Percentiles rank a stretch among this genome's conserved stretches.
Conservation (phyloP, 148 eudicot genomes). For the Dianthus caryophyllus region DNA sequence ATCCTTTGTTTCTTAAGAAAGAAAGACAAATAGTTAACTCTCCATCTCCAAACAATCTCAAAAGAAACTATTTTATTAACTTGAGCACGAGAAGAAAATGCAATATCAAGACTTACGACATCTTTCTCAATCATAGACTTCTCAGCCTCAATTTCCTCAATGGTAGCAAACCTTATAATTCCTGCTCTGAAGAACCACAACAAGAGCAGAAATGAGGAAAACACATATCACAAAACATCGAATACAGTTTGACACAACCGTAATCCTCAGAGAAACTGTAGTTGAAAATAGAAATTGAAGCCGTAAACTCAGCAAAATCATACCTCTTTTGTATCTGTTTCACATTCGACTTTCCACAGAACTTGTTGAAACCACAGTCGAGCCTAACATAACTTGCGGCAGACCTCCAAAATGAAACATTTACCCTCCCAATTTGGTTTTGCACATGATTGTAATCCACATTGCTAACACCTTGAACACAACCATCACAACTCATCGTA, state of each 20-base stretch:
- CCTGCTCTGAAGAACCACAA: conserved; percentile 51
- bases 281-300: background rate
- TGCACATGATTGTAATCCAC: conserved; percentile 24
- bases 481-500: conserved; percentile 8
- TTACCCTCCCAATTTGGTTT: conserved; percentile 24
- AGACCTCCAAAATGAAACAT: conserved; percentile 48
- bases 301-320: conserved; percentile 17
- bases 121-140: conserved; percentile 68
- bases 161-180: conserved; percentile 62
- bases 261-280: background rate
- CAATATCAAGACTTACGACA: conserved; percentile 47
- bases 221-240: background rate
- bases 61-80: too few relatives aligned
- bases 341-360: conserved; percentile 34
- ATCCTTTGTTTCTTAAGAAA: conserved; percentile 77
- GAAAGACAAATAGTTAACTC: conserved; percentile 8
- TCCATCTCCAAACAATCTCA: background rate
- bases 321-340: conserved; percentile 46
- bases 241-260: background rate
- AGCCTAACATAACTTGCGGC: conserved; percentile 52
- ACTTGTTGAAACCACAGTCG: conserved; percentile 31
- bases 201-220: conserved; percentile 8
- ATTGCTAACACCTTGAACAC: conserved; percentile 26
- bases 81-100: background rate
- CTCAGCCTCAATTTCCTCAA: conserved; percentile 90